Conservation (phyloP, 2,329 filamentous ascomycete genomes). For the Colletotrichum sp. region DNA sequence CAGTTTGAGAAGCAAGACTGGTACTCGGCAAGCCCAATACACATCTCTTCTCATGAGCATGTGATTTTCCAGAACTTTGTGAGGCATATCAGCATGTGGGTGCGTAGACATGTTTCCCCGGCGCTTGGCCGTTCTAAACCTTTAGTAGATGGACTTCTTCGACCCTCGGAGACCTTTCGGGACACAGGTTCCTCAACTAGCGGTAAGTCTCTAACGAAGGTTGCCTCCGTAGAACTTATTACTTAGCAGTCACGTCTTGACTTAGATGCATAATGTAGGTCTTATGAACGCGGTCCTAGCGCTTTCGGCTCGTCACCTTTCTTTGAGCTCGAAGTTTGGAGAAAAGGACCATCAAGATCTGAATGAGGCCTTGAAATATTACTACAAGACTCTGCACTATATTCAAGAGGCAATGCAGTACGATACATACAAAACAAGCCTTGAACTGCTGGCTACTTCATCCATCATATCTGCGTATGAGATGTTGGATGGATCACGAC, state of each 20-base stretch:
- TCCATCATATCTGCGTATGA: conserved; percentile 69
- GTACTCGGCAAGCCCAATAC: background rate
- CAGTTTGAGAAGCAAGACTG: conserved; percentile 3
- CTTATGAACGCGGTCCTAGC: conserved; percentile 31
- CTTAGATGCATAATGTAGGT: conserved; percentile 26
- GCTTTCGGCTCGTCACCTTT: conserved; percentile 28
- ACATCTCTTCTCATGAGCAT: background rate
- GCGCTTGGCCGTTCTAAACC: background rate
- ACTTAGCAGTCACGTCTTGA: background rate
- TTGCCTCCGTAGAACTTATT: no score
- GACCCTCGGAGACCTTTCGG: conserved; percentile 9
- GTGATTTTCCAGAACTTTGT: conserved; percentile 13
- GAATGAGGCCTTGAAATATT: conserved; percentile 50
- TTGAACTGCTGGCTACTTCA: conserved; percentile 63
- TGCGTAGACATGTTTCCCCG: background rate
- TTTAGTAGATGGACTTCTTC: conserved; percentile 17
- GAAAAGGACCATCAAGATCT: conserved; percentile 28
- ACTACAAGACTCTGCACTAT: conserved; percentile 68
- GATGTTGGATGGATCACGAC: conserved; percentile 64
- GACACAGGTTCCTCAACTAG: conserved; percentile 13
- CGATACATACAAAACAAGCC: conserved; percentile 60
- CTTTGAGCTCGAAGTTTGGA: background rate
- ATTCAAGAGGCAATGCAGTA: conserved; percentile 65
- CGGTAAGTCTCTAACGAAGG: background rate
- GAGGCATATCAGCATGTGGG: conserved; percentile 11